These are phyloP conservation scores for Artemisia argyi DNA, from an alignment of 129 eudicot species.

Conservation along the genomic window DNA sequence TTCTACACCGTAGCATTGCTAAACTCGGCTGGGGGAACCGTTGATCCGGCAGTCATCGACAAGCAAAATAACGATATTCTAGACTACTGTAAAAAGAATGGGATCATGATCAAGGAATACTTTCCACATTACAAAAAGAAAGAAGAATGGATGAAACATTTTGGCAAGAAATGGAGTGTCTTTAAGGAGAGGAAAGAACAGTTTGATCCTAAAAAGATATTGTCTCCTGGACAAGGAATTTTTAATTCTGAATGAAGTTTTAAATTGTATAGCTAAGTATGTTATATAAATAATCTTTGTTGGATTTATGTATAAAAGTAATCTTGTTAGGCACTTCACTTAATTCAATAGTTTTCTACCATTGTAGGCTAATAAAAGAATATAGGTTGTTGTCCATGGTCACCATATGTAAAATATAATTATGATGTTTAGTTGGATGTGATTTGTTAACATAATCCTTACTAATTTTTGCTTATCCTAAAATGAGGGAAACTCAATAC, in stretches of 20 bases:
- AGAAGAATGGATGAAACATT: slow-evolving; percentile 42
- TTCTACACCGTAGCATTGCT: slow-evolving; percentile 35
- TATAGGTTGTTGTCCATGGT: too few species aligned
- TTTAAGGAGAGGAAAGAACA: slow-evolving; percentile 30
- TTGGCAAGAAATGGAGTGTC: slow-evolving; percentile 37
- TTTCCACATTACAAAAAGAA: slow-evolving; percentile 36
- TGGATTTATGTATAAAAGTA: neutral
- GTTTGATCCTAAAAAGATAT: slow-evolving; percentile 44
- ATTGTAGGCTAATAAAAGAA: too few species aligned
- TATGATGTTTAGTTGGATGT: too few species aligned
- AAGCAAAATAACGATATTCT: slow-evolving; percentile 31
- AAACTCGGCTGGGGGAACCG: neutral
- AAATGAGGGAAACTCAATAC: too few species aligned
- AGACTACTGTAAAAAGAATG: slow-evolving; percentile 23
- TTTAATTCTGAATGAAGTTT: slow-evolving; percentile 12
- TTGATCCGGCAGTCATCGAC: slow-evolving; percentile 15
- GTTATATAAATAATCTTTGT: neutral
- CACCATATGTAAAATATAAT: too few species aligned
- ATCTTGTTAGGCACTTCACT: neutral
- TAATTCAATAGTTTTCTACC: too few species aligned
- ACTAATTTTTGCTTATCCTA: too few species aligned
- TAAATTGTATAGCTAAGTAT: neutral
- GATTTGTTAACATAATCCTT: too few species aligned
- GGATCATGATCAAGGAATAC: slow-evolving; percentile 35
- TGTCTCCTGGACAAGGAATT: slow-evolving; percentile 46